Evolutionary conservation across 352 stramenopile species (phyloP).

Genomic region (Phytophthora agathidicida): DNA sequence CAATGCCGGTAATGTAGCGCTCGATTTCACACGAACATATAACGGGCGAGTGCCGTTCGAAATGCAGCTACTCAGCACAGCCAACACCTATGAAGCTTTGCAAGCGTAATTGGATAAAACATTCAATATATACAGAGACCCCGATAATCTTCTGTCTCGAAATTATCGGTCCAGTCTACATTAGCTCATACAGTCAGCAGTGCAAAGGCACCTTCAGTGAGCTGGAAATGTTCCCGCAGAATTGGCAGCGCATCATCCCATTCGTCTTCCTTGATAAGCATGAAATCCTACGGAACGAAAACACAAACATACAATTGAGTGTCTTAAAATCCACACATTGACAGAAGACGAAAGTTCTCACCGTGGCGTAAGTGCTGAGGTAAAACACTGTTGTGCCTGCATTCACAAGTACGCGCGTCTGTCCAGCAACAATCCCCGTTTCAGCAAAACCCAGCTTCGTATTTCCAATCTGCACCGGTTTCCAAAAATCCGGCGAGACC

Average conservation of each 20-base stretch:
- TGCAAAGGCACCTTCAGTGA: conserved; percentile 52
- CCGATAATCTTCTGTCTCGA: too few relatives aligned
- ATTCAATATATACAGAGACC: conserved; percentile 24
- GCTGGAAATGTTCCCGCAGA: conserved; percentile 46
- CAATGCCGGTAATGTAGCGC: conserved; percentile 89
- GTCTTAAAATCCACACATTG: too few relatives aligned
- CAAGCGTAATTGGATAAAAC: conserved; percentile 39
- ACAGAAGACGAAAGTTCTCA: too few relatives aligned
- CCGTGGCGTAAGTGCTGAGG: conserved; percentile 70
- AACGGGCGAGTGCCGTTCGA: conserved; percentile 60
- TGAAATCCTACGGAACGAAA: conserved; percentile 54
- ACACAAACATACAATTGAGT: too few relatives aligned
- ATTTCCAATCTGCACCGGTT: conserved; percentile 68
- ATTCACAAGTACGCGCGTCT: conserved; percentile 63
- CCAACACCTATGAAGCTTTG: conserved; percentile 67
- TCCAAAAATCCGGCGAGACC: conserved; percentile 67
- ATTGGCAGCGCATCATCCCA: conserved; percentile 58
- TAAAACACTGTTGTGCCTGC: conserved; percentile 73
- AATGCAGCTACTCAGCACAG: conserved; percentile 70
- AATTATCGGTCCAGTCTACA: too few relatives aligned
- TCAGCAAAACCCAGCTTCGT: conserved; percentile 65
- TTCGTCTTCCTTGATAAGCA: conserved; percentile 79
- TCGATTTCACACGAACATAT: conserved; percentile 80
- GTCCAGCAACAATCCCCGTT: conserved; percentile 67
- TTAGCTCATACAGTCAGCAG: conserved; percentile 33